A percentile compares a stretch with the other conserved stretches of the same genome.
Evolutionary conservation across 2,329 filamentous ascomycete species (phyloP).

Genomic region (Chalara sp.): DNA sequence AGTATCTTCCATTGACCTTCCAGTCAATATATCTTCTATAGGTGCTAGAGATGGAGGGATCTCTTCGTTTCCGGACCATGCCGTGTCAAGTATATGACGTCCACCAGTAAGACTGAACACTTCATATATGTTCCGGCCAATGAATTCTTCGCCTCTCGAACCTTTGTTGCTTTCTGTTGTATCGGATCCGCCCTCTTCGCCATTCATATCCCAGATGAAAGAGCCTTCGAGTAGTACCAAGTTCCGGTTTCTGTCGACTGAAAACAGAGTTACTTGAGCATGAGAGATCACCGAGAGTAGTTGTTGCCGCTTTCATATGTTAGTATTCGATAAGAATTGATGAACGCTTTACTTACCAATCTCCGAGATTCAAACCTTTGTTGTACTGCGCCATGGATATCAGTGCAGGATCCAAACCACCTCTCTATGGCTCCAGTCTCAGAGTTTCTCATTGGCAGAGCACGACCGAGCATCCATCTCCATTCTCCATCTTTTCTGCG

Average conservation of each 20-base stretch:
- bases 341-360: conserved; percentile 31
- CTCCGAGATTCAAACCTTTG: conserved; percentile 59
- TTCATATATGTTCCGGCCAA: conserved; percentile 58
- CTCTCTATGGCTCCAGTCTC: conserved; percentile 64
- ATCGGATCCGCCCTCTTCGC: conserved; percentile 19
- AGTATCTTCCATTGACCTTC: conserved; percentile 51
- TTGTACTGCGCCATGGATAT: conserved; percentile 69
- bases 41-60: conserved; percentile 43
- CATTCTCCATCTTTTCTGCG: conserved; percentile 60
- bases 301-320: conserved; percentile 44
- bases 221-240: conserved; percentile 67
- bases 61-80: conserved; percentile 17
- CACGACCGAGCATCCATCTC: conserved; percentile 73
- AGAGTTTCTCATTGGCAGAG: conserved; percentile 59
- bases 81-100: conserved; percentile 20
- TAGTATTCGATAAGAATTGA: conserved; percentile 1
- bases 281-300: conserved; percentile 68
- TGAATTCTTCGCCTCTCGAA: conserved; percentile 24
- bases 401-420: conserved; percentile 77
- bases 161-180: conserved; percentile 28
- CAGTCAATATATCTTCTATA: conserved; percentile 59
- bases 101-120: conserved; percentile 42
- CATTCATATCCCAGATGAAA: conserved; percentile 42
- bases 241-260: conserved; percentile 53
- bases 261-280: conserved; percentile 70